Evolutionary conservation across 78 protist species (phyloP).

Genomic region (Blattamonas nauphoetae): DNA sequence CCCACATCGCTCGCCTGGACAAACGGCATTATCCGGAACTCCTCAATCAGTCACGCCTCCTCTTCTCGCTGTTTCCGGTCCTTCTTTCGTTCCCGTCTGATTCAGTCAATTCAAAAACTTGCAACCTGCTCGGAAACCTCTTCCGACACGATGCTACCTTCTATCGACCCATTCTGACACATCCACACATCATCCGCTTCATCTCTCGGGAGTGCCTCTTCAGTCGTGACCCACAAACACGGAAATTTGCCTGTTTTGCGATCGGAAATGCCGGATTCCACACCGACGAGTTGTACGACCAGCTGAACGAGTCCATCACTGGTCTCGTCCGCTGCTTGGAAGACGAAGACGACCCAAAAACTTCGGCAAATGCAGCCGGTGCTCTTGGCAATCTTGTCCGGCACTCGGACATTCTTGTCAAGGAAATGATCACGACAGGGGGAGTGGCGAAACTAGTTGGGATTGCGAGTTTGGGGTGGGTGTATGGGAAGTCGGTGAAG

Average conservation of each 20-base stretch:
- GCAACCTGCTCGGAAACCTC: conserved; percentile 72
- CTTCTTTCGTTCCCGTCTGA: conserved; percentile 37
- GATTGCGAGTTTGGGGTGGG: neutral
- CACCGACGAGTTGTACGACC: conserved; percentile 27
- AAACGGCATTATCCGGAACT: neutral
- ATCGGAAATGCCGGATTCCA: conserved; percentile 78
- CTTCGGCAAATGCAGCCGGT: conserved; percentile 67
- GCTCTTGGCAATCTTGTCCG: conserved; percentile 72
- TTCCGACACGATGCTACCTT: conserved; percentile 55
- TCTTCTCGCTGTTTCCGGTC: neutral
- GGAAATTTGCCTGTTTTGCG: conserved; percentile 79
- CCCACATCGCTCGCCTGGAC: neutral
- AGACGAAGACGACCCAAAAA: conserved; percentile 47
- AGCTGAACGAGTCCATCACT: conserved; percentile 12
- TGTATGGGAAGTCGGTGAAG: neutral
- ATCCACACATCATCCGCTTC: too few species aligned
- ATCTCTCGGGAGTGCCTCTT: conserved; percentile 25
- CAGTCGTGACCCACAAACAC: conserved; percentile 35
- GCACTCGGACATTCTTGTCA: conserved; percentile 21
- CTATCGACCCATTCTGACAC: conserved; percentile 29
- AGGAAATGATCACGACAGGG: neutral
- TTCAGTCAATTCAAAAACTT: conserved; percentile 53
- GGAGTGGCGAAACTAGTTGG: conserved; percentile 16
- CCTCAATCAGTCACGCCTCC: neutral
- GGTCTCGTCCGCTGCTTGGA: conserved; percentile 1